These are phyloP conservation scores for Rhododendron ovatum DNA, from an alignment of 148 eudicot species.

Conservation along the genomic window DNA sequence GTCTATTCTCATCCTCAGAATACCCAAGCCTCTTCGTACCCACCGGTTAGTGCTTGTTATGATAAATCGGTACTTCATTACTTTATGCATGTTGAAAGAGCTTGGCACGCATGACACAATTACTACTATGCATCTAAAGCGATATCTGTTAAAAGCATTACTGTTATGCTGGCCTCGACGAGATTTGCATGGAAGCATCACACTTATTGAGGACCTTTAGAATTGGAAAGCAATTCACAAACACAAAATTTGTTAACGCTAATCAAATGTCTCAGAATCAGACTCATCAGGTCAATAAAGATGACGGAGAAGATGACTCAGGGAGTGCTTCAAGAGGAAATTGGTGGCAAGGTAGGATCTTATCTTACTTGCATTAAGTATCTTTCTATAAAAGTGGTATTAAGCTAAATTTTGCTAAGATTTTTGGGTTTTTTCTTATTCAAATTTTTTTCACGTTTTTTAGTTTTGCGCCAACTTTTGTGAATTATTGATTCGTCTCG, in stretches of 20 bases:
- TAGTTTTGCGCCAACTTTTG: no score
- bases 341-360: constrained; percentile 83
- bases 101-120: not conserved
- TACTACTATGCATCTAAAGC: not conserved
- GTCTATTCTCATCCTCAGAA: constrained; percentile 36
- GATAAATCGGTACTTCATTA: not conserved
- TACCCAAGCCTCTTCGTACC: constrained; percentile 28
- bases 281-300: constrained; percentile 45
- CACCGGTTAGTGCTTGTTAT: constrained; percentile 38
- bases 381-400: not conserved
- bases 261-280: not conserved
- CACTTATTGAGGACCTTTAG: not conserved
- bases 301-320: constrained; percentile 70
- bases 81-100: not conserved
- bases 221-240: not conserved
- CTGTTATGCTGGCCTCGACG: not conserved
- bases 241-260: not conserved
- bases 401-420: no score
- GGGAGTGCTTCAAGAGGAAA: constrained; percentile 74
- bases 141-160: not conserved
- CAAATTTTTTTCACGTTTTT: no score
- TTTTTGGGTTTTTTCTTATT: no score
- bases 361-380: not conserved
- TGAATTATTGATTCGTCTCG: no score
- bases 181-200: not conserved